Percentiles rank a stretch among this genome's conserved stretches.
Evolutionary conservation across 305 asterid genomes (phyloP).

Genomic region (Withania somnifera): DNA sequence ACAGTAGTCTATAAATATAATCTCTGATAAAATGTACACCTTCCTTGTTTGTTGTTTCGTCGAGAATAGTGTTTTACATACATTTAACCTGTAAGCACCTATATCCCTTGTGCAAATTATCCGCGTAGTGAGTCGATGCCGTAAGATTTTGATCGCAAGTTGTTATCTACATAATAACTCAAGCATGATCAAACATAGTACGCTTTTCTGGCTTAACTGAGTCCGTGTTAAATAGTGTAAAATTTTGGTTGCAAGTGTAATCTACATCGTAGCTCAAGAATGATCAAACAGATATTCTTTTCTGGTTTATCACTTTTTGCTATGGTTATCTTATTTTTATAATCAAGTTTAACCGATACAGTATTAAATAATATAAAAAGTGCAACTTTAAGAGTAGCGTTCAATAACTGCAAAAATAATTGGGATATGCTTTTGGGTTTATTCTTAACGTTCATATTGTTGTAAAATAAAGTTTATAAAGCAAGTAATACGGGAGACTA

Average conservation of each 20-base stretch:
- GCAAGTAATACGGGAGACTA: too few species aligned
- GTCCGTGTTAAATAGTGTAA: too few species aligned
- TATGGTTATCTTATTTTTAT: too few species aligned
- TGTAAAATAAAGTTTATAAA: too few species aligned
- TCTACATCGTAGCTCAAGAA: too few species aligned
- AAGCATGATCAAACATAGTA: background rate
- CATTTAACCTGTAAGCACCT: background rate
- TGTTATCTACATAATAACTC: background rate
- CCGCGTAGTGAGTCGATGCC: background rate
- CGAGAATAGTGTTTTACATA: background rate
- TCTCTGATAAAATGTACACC: background rate
- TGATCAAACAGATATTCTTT: too few species aligned
- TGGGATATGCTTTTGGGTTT: too few species aligned
- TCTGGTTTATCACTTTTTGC: too few species aligned
- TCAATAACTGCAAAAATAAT: background rate
- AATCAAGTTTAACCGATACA: background rate
- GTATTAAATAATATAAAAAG: background rate
- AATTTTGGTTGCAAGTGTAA: background rate
- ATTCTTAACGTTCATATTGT: too few species aligned
- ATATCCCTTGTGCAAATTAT: background rate
- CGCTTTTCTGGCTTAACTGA: background rate
- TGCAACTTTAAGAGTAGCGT: background rate
- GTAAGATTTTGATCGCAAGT: background rate
- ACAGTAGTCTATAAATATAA: background rate
- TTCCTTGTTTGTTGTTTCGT: background rate